Evolutionary conservation across 306 rosid species (phyloP).

Genomic region (Inga leiocalycina): DNA sequence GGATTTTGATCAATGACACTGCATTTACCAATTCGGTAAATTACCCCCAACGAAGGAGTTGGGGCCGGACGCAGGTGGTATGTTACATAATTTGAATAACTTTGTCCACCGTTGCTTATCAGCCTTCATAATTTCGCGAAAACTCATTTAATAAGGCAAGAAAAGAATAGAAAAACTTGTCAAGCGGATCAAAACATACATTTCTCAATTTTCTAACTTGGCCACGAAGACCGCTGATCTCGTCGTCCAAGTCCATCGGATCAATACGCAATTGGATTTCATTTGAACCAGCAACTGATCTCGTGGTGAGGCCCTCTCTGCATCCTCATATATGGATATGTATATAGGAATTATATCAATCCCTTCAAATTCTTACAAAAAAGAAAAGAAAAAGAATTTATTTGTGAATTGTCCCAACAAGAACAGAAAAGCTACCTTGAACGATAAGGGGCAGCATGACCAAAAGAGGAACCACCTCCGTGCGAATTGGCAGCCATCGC

Average conservation of each 20-base stretch:
- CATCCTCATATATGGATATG: conserved; percentile 19
- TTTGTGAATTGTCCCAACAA: background rate
- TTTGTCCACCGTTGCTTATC: background rate
- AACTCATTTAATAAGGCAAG: background rate
- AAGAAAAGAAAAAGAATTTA: background rate
- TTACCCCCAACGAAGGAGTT: background rate
- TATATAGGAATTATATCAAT: background rate
- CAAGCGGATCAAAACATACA: conserved; percentile 41
- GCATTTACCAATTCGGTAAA: background rate
- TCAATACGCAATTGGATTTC: conserved; percentile 92
- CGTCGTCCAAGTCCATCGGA: conserved; percentile 88
- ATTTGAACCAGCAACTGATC: conserved; percentile 61
- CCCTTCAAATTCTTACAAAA: conserved; percentile 1
- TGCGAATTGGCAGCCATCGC: conserved; percentile 64
- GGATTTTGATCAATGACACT: background rate
- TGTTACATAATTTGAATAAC: background rate
- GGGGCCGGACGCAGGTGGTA: background rate
- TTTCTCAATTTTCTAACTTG: conserved; percentile 81
- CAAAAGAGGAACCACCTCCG: conserved; percentile 46
- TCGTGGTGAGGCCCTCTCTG: conserved; percentile 84
- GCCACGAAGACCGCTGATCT: conserved; percentile 74
- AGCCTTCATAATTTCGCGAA: background rate
- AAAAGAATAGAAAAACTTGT: background rate
- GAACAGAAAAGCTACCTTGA: conserved; percentile 52
- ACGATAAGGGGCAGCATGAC: conserved; percentile 66